Conservation (phyloP, 495 filamentous ascomycete species). For the Aspergillus carlsbadensis region DNA sequence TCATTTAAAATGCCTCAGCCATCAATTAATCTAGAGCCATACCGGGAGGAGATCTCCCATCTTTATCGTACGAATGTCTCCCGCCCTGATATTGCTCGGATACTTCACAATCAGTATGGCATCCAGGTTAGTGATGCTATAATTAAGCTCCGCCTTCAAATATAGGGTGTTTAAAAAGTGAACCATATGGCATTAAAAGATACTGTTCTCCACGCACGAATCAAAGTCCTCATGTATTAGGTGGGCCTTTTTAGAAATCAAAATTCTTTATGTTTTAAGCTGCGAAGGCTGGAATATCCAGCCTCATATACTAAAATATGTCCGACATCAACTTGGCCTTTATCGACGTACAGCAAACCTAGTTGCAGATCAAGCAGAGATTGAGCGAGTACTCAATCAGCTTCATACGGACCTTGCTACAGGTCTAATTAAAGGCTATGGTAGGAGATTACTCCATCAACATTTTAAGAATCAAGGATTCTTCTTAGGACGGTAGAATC, state of each 20-base stretch:
- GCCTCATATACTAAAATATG: not conserved
- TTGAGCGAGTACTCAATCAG: not conserved
- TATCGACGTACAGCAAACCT: not conserved
- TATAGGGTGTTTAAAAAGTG: no score
- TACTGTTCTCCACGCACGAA: no score
- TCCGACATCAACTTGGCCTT: not conserved
- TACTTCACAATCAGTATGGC: no score
- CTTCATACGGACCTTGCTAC: not conserved
- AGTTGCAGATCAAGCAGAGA: not conserved
- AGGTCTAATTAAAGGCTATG: constrained; percentile 18
- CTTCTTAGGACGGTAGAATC: constrained; percentile 9
- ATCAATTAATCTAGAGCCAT: no score
- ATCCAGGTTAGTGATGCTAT: no score
- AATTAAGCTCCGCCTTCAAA: no score
- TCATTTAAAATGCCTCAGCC: no score
- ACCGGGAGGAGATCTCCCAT: no score
- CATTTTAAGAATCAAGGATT: constrained; percentile 16
- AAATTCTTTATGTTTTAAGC: not conserved
- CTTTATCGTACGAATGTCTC: no score
- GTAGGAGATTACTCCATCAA: constrained; percentile 14
- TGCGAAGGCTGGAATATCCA: not conserved
- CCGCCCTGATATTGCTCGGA: no score
- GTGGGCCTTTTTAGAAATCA: not conserved
- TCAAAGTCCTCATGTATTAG: no score
- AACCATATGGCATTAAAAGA: no score